Conservation (phyloP, 2,329 filamentous ascomycete species). For the Cordyceps militaris region DNA sequence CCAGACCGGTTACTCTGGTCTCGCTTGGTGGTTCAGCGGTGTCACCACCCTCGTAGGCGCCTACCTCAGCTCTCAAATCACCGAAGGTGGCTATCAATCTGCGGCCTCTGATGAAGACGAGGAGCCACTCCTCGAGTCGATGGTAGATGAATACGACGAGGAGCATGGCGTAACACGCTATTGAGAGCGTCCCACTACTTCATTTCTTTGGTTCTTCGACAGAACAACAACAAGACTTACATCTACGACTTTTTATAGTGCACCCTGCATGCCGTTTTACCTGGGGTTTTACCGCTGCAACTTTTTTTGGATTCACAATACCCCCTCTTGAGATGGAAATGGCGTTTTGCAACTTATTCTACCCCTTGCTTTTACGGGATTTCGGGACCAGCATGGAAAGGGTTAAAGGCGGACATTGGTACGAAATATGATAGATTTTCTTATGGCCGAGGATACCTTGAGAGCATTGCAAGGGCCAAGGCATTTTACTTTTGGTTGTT, state of each 20-base stretch:
- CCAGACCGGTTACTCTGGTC: conserved; percentile 71
- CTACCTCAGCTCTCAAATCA: conserved; percentile 67
- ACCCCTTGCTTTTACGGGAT: conserved; percentile 2
- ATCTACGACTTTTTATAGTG: not conserved
- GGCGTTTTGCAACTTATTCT: conserved; percentile 8
- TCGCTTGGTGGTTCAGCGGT: conserved; percentile 90
- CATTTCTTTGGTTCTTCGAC: conserved; percentile 4
- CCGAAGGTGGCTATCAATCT: conserved; percentile 49
- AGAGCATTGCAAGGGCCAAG: not conserved
- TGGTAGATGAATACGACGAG: conserved; percentile 26
- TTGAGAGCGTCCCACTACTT: conserved; percentile 13
- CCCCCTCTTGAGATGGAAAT: conserved; percentile 9
- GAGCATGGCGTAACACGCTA: conserved; percentile 24
- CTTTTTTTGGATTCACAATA: conserved; percentile 1
- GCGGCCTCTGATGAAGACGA: conserved; percentile 35
- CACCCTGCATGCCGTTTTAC: not conserved
- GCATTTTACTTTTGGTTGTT: conserved; percentile 5
- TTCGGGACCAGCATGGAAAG: conserved; percentile 1
- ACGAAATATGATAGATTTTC: not conserved
- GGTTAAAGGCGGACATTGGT: not conserved
- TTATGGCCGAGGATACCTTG: not conserved
- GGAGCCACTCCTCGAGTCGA: conserved; percentile 26
- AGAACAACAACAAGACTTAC: not conserved
- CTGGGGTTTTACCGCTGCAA: conserved; percentile 3
- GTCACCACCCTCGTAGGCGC: conserved; percentile 69